A percentile compares a stretch with the other conserved stretches of the same genome.
phyloP scores from a whole-genome alignment of 306 rosid genomes.

The Acacia crassicarpa region DNA sequence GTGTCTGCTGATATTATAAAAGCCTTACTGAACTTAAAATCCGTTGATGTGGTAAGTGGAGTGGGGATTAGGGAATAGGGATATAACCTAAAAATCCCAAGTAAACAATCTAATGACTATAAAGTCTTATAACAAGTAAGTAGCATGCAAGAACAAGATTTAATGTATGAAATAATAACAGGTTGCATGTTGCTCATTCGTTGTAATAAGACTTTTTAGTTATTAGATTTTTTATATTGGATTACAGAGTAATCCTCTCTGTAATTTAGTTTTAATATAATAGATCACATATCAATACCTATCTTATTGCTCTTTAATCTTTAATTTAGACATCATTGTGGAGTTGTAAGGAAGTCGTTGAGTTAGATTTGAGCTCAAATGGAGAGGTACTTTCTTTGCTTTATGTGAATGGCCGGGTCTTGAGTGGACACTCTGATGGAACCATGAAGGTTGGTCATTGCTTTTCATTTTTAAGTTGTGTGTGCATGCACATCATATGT shows the following conservation, averaged over 20 bases:
- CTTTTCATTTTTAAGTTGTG: constrained; percentile 17
- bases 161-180: too few species aligned
- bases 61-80: constrained; percentile 11
- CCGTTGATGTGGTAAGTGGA: constrained; percentile 75
- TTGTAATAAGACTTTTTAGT: neutral
- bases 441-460: constrained; percentile 71
- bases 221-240: too few species aligned
- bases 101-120: too few species aligned
- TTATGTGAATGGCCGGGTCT: constrained; percentile 63
- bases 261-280: neutral
- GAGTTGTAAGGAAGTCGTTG: constrained; percentile 76
- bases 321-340: constrained; percentile 70
- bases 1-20: constrained; percentile 66
- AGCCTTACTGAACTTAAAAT: constrained; percentile 71
- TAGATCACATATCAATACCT: constrained; percentile 21
- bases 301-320: constrained; percentile 7
- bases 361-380: constrained; percentile 63
- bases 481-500: neutral
- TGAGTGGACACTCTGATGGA: constrained; percentile 96
- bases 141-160: neutral
- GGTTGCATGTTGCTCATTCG: neutral
- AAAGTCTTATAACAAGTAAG: neutral
- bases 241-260: too few species aligned
- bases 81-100: neutral
- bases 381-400: constrained; percentile 80